Base-by-base conservation (phyloP, 2,329 filamentous ascomycete genomes). In the Fusarium tanahbumbuense region DNA sequence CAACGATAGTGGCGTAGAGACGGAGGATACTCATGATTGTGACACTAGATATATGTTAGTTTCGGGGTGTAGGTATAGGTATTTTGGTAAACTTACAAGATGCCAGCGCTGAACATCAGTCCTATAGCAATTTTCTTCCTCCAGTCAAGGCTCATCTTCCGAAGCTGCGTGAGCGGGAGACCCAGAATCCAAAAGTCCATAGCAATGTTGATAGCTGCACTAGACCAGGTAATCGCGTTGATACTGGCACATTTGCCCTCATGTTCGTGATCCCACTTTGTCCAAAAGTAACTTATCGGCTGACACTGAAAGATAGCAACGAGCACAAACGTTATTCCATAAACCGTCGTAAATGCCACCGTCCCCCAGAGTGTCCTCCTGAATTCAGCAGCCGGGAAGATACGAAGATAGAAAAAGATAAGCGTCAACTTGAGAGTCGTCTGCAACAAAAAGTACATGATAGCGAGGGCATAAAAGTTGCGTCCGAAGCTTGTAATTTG, bases 241-340 rank as follows among this genome's bases (percentile, higher is more conserved):
- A 84, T 76, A 56, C 86, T 79, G 23, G 85, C 72, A 69, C 88
- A 90, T 1, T 65, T 76, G 1, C 87, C 87, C 1, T 74, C 8
- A 32, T 83, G 79, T 57, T 82, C 75, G 1, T 80, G 81, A 52
- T 86, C 82, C 86, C 87, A 89, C 13, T 77, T 77, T 0, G 76
- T 79, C 88, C 88, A 90, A 72, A 83, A 85, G 60, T 81, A 84
- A 13, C 75, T 76, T 23, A 89, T 77, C 0, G 87, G 87, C 5
- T 70, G 75, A 75, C 87, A 88, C 61, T 87, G 83, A 37, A 88
- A 84, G 16, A 86, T 70, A 18, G 78, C 81, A 16, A 81, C 74
- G 4, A 86, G 57, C 20, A 82, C 61, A 42, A 86, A 87, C 4
- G 75, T 67, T 15, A 82, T 3, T 7, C 83, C 83, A 54, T 80